Evolutionary conservation across 2,329 filamentous ascomycete species (phyloP), one percentile per base, ranked within the genome.

Genomic region (Pleomassaria siparia): DNA sequence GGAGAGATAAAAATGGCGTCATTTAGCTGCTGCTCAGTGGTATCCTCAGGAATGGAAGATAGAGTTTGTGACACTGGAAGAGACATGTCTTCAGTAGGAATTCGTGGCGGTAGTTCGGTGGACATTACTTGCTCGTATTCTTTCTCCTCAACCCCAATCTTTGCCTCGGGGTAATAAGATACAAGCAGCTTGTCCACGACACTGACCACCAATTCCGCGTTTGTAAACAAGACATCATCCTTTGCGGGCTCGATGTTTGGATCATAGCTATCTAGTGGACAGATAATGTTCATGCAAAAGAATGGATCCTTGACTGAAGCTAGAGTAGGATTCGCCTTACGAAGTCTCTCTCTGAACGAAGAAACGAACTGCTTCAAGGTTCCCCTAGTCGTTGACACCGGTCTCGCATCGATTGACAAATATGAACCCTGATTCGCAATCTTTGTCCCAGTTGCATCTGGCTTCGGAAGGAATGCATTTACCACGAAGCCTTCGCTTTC

Each of bases 221-320:
- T 74, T 4, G 73, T 74, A 59, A 91, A 90, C 1, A 89, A 60
- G 2, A 91, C 78, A 57, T 89, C 82, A 47, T 89, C 83, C 62
- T 91, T 91, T 3, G 82, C 75, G 3, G 87, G 81, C 50, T 89
- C 83, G 5, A 91, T 69, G 55, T 91, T 91, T 1, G 79, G 75
- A 67, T 91, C 88, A 58, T 91, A 91, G 48, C 76, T 84, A 22
- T 77, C 77, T 1, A 72, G 62, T 0, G 82, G 78, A 59, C 86
- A 91, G 12, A 64, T 65, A 24, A 91, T 82, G 47, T 83, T 80
- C 29, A 91, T 67, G 32, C 76, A 76, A 32, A 90, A 67, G 60
- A 91, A 90, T 0, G 79, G 77, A 42, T 81, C 78, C 15, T 74
- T 76, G 18, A 74, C 55, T 9, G 65, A 57, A 6, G 56, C 49